Base-by-base conservation (phyloP, 1,284 basidiomycete genomes). In the Pseudozyma pruni region DNA sequence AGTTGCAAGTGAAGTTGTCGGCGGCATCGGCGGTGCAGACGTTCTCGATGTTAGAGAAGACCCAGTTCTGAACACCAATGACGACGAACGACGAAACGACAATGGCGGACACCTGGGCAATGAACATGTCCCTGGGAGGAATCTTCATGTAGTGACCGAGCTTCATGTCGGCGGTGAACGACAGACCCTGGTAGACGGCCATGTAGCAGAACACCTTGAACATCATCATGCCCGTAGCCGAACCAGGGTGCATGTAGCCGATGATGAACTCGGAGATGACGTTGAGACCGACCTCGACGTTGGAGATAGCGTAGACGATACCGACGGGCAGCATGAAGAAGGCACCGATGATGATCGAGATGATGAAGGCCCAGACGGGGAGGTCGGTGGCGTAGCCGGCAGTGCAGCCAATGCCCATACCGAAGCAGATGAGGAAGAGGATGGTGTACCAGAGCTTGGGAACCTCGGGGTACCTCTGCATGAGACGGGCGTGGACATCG, bases 401-500 rank as follows among this genome's bases (percentile, higher is more conserved):
- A 54, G 91, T 87, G 19, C 88, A 85, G 50, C 89, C 84, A 70
- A 90, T 84, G 52, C 90, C 86, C 61, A 91, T 83, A 29, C 87
- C 85, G 72, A 91, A 85, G 63, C 89, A 86, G 62, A 87, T 63
- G 48, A 88, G 55, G 42, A 91, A 89, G 23, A 88, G 72, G 2
- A 78, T 29, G 3, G 80, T 76, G 68, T 88, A 88, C 76, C 85
- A 87, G 69, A 76, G 78, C 72, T 86, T 85, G 16, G 88, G 88
- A 29, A 92, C 90, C 78, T 94, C 92, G 1, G 86, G 84, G 83
- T 95, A 95, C 27, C 83, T 85, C 56, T 86, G 85, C 93, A 95
- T 95, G 38, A 94, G 87, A 35, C 91, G 89, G 6, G 89, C 87
- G 83, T 95, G 93, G 40, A 94, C 85, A 78, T 95, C 93, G 49